phyloP scores from a whole-genome alignment of 805 yeast species.

The Kuraishia hungarica region DNA sequence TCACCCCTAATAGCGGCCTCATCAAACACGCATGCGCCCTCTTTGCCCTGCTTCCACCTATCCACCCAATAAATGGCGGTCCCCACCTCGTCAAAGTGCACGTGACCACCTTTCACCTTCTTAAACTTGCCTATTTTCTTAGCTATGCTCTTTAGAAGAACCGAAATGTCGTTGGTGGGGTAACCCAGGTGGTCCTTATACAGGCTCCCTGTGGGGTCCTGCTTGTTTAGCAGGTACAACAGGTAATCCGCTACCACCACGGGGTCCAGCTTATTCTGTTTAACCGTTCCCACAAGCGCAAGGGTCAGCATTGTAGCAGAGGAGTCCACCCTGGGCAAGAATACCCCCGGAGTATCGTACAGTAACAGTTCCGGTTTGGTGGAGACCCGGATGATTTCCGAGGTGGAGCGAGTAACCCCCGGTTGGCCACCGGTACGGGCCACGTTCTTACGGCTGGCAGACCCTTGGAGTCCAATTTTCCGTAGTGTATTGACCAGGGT shows the following conservation, averaged over 20 bases:
- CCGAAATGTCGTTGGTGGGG: constrained; percentile 69
- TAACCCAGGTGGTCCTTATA: constrained; percentile 37
- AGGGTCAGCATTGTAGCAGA: constrained; percentile 67
- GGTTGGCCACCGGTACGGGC: constrained; percentile 84
- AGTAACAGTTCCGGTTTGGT: constrained; percentile 56
- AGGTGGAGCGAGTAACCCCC: constrained; percentile 78
- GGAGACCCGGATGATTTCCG: constrained; percentile 62
- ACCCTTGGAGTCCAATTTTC: constrained; percentile 17
- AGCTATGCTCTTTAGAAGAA: constrained; percentile 42
- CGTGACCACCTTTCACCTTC: constrained; percentile 17
- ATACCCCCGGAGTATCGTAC: constrained; percentile 91
- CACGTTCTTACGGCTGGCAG: constrained; percentile 42
- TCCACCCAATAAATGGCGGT: constrained; percentile 59
- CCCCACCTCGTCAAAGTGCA: constrained; percentile 40
- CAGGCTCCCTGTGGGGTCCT: constrained; percentile 34
- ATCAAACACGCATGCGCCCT: constrained; percentile 24
- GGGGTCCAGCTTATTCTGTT: constrained; percentile 66
- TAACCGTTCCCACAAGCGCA: constrained; percentile 69
- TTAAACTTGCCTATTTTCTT: constrained; percentile 21
- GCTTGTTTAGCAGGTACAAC: constrained; percentile 63
- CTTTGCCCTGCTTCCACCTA: constrained; percentile 50
- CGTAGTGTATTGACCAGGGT: constrained; percentile 74
- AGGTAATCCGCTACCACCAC: constrained; percentile 81
- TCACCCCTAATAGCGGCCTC: constrained; percentile 10
- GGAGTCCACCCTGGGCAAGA: constrained; percentile 63